phyloP scores from a whole-genome alignment of 1,139 yeast genomes.

The Arxiozyma bovina region DNA sequence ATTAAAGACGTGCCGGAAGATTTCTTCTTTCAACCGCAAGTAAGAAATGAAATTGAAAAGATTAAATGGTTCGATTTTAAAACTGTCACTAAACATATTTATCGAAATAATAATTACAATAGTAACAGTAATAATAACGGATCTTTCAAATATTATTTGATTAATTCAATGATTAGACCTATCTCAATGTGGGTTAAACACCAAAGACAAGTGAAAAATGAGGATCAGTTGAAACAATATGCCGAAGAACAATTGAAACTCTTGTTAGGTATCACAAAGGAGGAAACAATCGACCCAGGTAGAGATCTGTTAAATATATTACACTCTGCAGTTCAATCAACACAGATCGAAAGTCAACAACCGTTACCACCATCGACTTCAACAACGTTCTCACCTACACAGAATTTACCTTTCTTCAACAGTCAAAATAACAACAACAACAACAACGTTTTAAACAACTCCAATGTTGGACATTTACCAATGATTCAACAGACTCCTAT shows the following conservation, averaged over 20 bases:
- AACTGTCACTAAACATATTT: constrained; percentile 26
- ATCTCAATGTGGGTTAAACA: constrained; percentile 47
- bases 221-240: constrained; percentile 39
- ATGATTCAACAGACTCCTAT: constrained; percentile 3
- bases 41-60: constrained; percentile 75
- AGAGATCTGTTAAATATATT: constrained; percentile 62
- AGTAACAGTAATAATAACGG: constrained; percentile 26
- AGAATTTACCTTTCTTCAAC: not conserved
- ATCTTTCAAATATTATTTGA: constrained; percentile 45
- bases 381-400: not conserved
- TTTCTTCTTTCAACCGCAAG: constrained; percentile 64
- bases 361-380: constrained; percentile 1
- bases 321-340: constrained; percentile 35
- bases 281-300: constrained; percentile 51
- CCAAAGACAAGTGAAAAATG: constrained; percentile 45
- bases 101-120: no score
- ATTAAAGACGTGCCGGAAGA: constrained; percentile 74
- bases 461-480: constrained; percentile 1
- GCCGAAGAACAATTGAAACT: constrained; percentile 60
- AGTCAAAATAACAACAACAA: not conserved
- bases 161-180: constrained; percentile 55
- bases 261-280: constrained; percentile 47
- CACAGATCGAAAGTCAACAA: constrained; percentile 12
- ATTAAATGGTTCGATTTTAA: constrained; percentile 58
- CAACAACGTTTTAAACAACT: not conserved